Base-by-base conservation (phyloP, 352 stramenopile genomes). In the Phytopythium sindhum region DNA sequence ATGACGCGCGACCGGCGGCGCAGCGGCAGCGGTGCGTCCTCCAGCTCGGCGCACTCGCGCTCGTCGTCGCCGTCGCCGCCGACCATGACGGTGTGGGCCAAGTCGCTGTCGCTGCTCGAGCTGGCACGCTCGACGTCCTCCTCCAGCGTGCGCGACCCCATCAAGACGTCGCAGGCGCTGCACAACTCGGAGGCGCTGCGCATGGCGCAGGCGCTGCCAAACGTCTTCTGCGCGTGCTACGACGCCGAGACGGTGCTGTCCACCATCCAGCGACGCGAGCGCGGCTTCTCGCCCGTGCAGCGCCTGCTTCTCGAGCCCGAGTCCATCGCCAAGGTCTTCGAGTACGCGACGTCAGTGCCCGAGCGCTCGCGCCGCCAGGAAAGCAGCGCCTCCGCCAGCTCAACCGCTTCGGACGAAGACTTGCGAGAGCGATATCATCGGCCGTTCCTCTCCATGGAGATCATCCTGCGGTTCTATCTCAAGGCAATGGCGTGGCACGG, bases 171-270 rank as follows among this genome's bases (percentile, higher is more conserved):
- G 1, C 81, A 83, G 57, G 84, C 84, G 52, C 71, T 91, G 31
- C 84, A 93, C 68, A 89, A 91, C 59, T 85, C 77, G 2, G 82
- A 91, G 63, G 79, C 75, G 28, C 56, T 93, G 50, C 74, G 82
- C n/a, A 77, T 85, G 33, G 75, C 84, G 24, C 64, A 77, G 37
- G 61, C 75, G 11, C 74, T 93, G 7, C 73, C 81, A 58, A 93
- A 91, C 59, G 75, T 93, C 26, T 93, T 93, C 61, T 93, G 84
- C 61, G 75, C 75, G 14, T 91, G 80, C 63, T 93, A 93, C 65
- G 81, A 91, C 50, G 70, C 79, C 12, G 81, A 91, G 35, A 93
- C 79, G 1, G 80, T 93, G 59, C 63, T 91, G 5, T 58, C 70
- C 12, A 79, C 81, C 2, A 69, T 92, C 35, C 81, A 89, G 59